A percentile compares a stretch with the other conserved stretches of the same genome.
Conservation (phyloP, 768 basidiomycete genomes). For the Favolaschia claudopus region DNA sequence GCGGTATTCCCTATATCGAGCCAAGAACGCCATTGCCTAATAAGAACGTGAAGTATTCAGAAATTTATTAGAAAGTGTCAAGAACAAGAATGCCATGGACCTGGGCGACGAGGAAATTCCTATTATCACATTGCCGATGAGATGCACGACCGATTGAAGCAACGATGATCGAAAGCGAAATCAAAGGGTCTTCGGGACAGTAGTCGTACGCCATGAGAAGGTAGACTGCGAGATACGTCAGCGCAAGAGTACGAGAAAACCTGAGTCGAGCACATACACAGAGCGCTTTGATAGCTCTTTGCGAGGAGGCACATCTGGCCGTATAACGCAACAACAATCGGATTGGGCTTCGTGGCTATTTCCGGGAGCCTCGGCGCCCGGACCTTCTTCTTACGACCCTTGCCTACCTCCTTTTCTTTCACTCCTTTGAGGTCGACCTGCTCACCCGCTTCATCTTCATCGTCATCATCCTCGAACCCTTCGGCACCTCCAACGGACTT, state of each 20-base stretch:
- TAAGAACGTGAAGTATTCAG: not conserved
- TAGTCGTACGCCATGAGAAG: conserved; percentile 89
- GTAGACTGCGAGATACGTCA: conserved; percentile 67
- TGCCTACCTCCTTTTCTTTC: too few relatives aligned
- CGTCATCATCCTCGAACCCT: conserved; percentile 47
- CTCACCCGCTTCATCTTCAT: conserved; percentile 35
- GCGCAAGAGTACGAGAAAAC: not conserved
- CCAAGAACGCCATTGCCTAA: conserved; percentile 76
- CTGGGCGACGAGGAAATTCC: conserved; percentile 87
- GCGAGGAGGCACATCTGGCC: conserved; percentile 86
- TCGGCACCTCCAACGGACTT: conserved; percentile 49
- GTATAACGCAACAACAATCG: conserved; percentile 77
- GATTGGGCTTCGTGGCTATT: conserved; percentile 75
- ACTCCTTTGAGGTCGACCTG: conserved; percentile 23
- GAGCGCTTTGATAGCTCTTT: conserved; percentile 89
- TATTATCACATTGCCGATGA: conserved; percentile 94
- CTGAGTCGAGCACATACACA: conserved; percentile 64
- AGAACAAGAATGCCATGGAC: conserved; percentile 27
- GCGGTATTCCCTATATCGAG: conserved; percentile 79
- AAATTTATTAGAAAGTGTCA: not conserved
- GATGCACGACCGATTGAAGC: conserved; percentile 90
- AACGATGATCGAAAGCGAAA: conserved; percentile 84
- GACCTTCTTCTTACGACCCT: not conserved
- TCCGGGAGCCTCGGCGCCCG: conserved; percentile 34
- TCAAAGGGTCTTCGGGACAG: conserved; percentile 82